These are phyloP conservation scores for Parietaria judaica DNA, from an alignment of 306 rosid species.

Conservation along the genomic window DNA sequence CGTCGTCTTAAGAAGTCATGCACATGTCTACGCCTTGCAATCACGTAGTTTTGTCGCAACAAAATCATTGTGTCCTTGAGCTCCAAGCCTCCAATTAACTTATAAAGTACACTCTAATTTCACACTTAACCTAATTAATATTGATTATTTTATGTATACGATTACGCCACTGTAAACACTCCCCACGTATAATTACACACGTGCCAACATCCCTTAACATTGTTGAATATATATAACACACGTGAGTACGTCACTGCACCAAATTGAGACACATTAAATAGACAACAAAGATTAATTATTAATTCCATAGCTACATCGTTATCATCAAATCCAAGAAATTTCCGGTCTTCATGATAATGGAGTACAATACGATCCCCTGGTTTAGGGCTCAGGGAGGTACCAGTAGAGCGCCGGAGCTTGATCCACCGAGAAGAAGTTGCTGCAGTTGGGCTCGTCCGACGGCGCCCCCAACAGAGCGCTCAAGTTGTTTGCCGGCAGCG, in stretches of 20 bases:
- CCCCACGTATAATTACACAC: too few species aligned
- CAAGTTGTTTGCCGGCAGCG: constrained; percentile 24
- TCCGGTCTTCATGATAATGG: too few species aligned
- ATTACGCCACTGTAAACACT: not conserved
- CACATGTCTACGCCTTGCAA: not conserved
- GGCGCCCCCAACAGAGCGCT: constrained; percentile 25
- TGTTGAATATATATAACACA: too few species aligned
- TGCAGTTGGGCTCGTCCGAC: constrained; percentile 34
- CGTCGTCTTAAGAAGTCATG: not conserved
- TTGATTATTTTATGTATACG: not conserved
- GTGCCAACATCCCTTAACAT: not conserved
- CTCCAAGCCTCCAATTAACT: not conserved
- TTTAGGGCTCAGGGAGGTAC: constrained; percentile 23
- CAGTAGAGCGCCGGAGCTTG: constrained; percentile 63
- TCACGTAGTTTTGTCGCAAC: not conserved
- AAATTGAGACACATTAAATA: too few species aligned
- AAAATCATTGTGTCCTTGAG: constrained; percentile 1
- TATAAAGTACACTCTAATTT: not conserved
- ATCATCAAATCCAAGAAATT: too few species aligned
- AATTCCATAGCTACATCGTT: too few species aligned
- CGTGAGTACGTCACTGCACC: too few species aligned
- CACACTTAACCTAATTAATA: not conserved
- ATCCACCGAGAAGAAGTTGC: constrained; percentile 62
- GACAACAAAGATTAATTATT: too few species aligned
- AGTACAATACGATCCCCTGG: too few species aligned